Evolutionary conservation across 169 alveolate genomes (phyloP).

Genomic region (Plasmodium falciparum): DNA sequence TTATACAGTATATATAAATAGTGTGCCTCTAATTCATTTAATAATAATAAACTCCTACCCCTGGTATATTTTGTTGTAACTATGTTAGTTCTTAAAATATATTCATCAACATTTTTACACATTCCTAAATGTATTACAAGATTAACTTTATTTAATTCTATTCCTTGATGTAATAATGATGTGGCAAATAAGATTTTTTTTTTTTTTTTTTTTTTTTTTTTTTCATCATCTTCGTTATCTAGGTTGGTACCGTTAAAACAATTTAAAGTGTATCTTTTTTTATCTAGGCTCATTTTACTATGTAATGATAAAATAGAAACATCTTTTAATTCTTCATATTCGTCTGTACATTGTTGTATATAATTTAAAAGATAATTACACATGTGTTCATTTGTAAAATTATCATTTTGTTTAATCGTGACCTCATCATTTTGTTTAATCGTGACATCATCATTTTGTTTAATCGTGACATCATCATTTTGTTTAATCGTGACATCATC

Average conservation of each 20-base stretch:
- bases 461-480: too few relatives aligned
- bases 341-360: background rate
- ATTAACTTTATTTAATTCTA: conserved; percentile 59
- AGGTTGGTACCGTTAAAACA: conserved; percentile 11
- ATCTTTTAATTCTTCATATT: conserved; percentile 41
- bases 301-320: conserved; percentile 42
- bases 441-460: too few relatives aligned
- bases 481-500: background rate
- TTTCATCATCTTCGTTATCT: too few relatives aligned
- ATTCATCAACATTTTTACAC: conserved; percentile 40
- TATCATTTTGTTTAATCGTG: background rate
- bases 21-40: conserved; percentile 70
- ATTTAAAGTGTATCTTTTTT: conserved; percentile 59
- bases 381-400: conserved; percentile 2
- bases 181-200: conserved; percentile 62
- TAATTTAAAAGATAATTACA: too few relatives aligned
- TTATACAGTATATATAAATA: conserved; percentile 46
- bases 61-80: conserved; percentile 37
- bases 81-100: conserved; percentile 46
- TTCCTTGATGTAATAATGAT: conserved; percentile 57
- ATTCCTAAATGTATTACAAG: conserved; percentile 74
- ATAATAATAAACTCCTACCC: conserved; percentile 53
- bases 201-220: conserved; percentile 1
- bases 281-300: conserved; percentile 58
- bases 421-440: background rate